Base-by-base conservation (phyloP, 805 yeast species). In the Starmerella stigmatis region DNA sequence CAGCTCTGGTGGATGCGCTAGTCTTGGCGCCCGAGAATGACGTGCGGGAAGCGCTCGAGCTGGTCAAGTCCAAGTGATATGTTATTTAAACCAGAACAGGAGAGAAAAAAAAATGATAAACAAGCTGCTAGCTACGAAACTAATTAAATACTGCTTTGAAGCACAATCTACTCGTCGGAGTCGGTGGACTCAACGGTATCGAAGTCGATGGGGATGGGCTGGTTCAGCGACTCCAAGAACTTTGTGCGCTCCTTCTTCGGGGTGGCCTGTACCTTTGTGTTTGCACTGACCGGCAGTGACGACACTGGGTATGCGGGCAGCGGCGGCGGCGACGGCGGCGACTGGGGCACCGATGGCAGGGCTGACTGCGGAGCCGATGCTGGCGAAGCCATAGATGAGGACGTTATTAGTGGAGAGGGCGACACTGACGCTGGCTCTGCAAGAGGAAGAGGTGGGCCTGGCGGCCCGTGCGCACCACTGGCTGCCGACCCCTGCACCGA, bases 151-250 rank as follows among this genome's bases (percentile, higher is more conserved):
- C n/a, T n/a, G n/a, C n/a, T n/a, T 31, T 27, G 2, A 16, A 12
- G 25, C 4, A 25, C 10, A 4, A 3, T 23, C n/a, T 20, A 27
- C 19, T 38, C 32, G 37, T 54, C 57, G 8, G 52, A 49, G 36
- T 55, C 58, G 3, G 58, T 55, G 4, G 56, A 49, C 15, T 47
- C 56, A 27, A 54, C 37, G 11, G 44, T 51, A 16, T 45, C 49
- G 28, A 43, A 40, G 20, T 43, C 52, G 15, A 25, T 26, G n/a
- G 22, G 25, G 15, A 25, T 9, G 2, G 41, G 41, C 33, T 25
- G 28, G 12, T 44, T 41, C n/a, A 36, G 31, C n/a, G 35, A 31
- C 16, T 29, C 38, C 25, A 41, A 25, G 37, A 25, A 41, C 29
- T 17, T 7, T 4, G 45, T 22, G 12, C 50, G 52, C 7, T 22